Evolutionary conservation across 148 eudicot genomes (phyloP).

Genomic region (Salicornia ramosissima): DNA sequence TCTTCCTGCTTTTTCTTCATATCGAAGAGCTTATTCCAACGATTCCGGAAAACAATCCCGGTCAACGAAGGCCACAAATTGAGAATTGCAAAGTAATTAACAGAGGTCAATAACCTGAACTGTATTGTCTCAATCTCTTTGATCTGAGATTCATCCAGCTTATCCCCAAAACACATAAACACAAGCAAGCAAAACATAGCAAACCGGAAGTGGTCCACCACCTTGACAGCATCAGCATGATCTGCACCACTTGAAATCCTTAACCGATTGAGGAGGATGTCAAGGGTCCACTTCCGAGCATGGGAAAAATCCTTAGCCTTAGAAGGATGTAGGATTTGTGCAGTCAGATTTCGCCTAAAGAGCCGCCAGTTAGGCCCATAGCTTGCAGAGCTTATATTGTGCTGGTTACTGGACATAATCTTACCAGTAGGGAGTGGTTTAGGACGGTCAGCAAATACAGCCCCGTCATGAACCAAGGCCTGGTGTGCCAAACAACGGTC

Average conservation of each 20-base stretch:
- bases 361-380: constrained; percentile 43
- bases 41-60: constrained; percentile 37
- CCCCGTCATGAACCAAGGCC: constrained; percentile 56
- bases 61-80: constrained; percentile 49
- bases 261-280: constrained; percentile 22
- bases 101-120: constrained; percentile 22
- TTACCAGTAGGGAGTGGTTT: constrained; percentile 21
- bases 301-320: constrained; percentile 20
- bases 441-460: constrained; percentile 64
- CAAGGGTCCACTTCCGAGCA: constrained; percentile 30
- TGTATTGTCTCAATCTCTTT: constrained; percentile 34
- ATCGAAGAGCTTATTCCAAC: constrained; percentile 44
- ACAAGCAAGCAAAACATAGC: constrained; percentile 63
- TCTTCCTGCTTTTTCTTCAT: constrained; percentile 29
- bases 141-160: constrained; percentile 42
- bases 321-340: constrained; percentile 32
- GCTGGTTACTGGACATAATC: constrained; percentile 29
- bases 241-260: background rate
- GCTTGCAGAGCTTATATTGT: constrained; percentile 37
- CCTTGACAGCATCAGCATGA: constrained; percentile 24
- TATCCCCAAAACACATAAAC: constrained; percentile 73
- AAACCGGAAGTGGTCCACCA: constrained; percentile 57
- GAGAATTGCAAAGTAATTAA: constrained; percentile 33
- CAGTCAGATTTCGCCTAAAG: constrained; percentile 28
- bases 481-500: constrained; percentile 42